Evolutionary conservation across 2,329 filamentous ascomycete genomes (phyloP).

Genomic region (Metarhizium anisopliae): DNA sequence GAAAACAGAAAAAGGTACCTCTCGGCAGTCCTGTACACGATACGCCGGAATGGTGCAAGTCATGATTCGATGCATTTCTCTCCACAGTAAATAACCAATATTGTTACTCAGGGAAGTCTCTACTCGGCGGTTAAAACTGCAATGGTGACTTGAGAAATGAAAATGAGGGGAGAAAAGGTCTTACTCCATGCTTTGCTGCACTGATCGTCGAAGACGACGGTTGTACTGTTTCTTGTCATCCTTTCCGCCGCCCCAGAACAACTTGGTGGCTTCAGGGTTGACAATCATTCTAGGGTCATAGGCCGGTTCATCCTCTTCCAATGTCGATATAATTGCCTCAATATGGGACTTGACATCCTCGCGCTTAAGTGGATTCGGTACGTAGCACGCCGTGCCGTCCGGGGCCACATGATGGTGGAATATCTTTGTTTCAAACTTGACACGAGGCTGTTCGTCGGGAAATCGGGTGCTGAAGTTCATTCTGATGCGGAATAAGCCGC

Average conservation of each 20-base stretch:
- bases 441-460: slow-evolving; percentile 79
- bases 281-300: slow-evolving; percentile 88
- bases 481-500: slow-evolving; percentile 76
- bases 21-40: neutral
- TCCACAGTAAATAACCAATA: neutral
- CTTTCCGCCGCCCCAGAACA: slow-evolving; percentile 69
- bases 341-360: slow-evolving; percentile 81
- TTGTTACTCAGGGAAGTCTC: slow-evolving; percentile 24
- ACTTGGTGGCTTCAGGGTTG: slow-evolving; percentile 72
- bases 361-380: slow-evolving; percentile 45
- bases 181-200: slow-evolving; percentile 59
- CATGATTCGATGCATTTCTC: neutral
- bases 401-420: slow-evolving; percentile 83
- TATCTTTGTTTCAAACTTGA: slow-evolving; percentile 68
- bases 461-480: slow-evolving; percentile 77
- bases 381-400: slow-evolving; percentile 78
- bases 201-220: slow-evolving; percentile 67
- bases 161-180: slow-evolving; percentile 7
- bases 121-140: slow-evolving; percentile 6
- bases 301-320: slow-evolving; percentile 82
- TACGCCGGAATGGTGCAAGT: neutral
- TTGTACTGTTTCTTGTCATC: slow-evolving; percentile 81
- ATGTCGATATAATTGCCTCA: slow-evolving; percentile 66
- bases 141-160: neutral
- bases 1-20: neutral